phyloP scores from a whole-genome alignment of 2,329 filamentous ascomycete species.

The Talaromyces sp. region DNA sequence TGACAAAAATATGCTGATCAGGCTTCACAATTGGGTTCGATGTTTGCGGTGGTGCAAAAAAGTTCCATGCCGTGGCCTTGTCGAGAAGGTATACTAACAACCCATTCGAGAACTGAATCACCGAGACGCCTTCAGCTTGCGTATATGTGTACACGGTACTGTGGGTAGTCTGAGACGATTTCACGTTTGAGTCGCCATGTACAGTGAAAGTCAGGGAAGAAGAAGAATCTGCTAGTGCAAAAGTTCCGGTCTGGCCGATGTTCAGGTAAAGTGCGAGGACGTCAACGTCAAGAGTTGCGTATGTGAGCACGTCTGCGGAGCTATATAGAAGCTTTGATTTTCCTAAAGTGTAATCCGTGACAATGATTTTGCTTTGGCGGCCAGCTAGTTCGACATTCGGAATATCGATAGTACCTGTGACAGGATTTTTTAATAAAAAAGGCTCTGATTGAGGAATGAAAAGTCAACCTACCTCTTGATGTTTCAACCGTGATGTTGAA shows the following conservation, averaged over 20 bases:
- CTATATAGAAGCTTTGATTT: conserved; percentile 46
- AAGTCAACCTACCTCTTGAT: conserved; percentile 37
- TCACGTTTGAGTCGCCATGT: conserved; percentile 37
- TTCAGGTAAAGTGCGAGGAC: conserved; percentile 48
- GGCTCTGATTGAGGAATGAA: conserved; percentile 14
- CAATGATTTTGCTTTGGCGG: conserved; percentile 50
- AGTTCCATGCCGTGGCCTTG: conserved; percentile 49
- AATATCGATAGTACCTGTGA: conserved; percentile 18
- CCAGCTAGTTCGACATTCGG: conserved; percentile 47
- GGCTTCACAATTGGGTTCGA: conserved; percentile 41
- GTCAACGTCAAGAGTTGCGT: conserved; percentile 36
- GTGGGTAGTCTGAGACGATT: conserved; percentile 19
- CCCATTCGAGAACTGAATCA: conserved; percentile 46
- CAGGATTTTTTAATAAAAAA: background rate
- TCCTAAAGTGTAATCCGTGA: conserved; percentile 49
- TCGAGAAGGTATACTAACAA: conserved; percentile 51
- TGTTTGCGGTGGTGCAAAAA: conserved; percentile 50
- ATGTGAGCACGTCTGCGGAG: conserved; percentile 46
- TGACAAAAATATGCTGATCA: conserved; percentile 42
- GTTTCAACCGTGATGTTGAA: conserved; percentile 48
- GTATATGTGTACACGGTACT: conserved; percentile 41
- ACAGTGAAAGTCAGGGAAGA: conserved; percentile 32
- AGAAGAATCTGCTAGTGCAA: conserved; percentile 41
- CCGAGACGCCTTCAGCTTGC: conserved; percentile 43
- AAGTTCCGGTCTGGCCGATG: conserved; percentile 45